phyloP scores from a whole-genome alignment of 768 basidiomycete genomes.

The Lyophyllum atratum region DNA sequence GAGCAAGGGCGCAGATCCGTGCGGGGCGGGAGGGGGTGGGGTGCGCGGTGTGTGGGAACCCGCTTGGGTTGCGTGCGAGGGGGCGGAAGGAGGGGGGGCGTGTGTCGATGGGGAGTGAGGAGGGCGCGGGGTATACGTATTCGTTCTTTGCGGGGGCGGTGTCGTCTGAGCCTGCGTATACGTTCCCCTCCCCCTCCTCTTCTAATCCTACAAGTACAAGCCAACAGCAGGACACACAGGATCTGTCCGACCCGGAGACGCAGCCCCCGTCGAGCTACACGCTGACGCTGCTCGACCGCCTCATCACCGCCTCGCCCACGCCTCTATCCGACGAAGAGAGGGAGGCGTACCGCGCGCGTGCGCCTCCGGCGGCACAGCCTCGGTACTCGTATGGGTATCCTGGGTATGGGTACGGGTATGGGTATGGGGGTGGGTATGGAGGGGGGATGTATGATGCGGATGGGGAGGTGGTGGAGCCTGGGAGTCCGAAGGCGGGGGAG shows the following conservation, averaged over 20 bases:
- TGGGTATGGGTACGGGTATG: not conserved
- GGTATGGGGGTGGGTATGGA: not conserved
- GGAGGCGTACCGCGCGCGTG: conserved; percentile 11
- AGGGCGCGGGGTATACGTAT: conserved; percentile 31
- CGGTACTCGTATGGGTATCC: conserved; percentile 18
- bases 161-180: conserved; percentile 30
- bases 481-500: conserved; percentile 39
- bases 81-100: conserved; percentile 53
- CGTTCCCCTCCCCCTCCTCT: conserved; percentile 14
- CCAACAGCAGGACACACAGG: not conserved
- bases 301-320: conserved; percentile 35
- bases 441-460: conserved; percentile 36
- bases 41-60: conserved; percentile 65
- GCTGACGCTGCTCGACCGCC: conserved; percentile 32
- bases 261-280: conserved; percentile 2
- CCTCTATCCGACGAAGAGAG: conserved; percentile 35
- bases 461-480: conserved; percentile 41
- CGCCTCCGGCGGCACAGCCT: conserved; percentile 2
- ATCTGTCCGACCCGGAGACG: not conserved
- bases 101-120: not conserved
- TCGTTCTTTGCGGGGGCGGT: conserved; percentile 52
- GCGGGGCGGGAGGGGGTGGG: conserved; percentile 67
- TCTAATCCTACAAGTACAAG: conserved; percentile 18
- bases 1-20: conserved; percentile 39
- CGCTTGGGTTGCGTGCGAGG: conserved; percentile 61